A percentile compares a stretch with the other conserved stretches of the same genome.
These are phyloP conservation scores for Microcos paniculata DNA, from an alignment of 345 rosid genomes.

Conservation along the genomic window DNA sequence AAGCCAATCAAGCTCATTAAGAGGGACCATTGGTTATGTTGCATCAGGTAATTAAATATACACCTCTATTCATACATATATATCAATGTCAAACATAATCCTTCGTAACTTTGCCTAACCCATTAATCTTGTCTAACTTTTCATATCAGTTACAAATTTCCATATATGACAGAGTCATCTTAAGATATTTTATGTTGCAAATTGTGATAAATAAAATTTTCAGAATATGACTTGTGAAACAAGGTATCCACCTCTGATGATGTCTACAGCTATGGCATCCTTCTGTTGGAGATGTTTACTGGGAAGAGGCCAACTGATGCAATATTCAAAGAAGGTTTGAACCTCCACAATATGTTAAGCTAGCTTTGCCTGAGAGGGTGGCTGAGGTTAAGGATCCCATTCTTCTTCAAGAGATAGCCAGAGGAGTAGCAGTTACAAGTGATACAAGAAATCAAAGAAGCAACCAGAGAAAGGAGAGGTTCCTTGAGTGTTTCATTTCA, in stretches of 20 bases:
- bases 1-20: background rate
- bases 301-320: slow-evolving; percentile 28
- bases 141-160: too few relatives aligned
- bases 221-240: slow-evolving; percentile 36
- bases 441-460: background rate
- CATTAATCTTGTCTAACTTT: too few relatives aligned
- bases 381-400: slow-evolving; percentile 17
- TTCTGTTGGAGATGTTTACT: slow-evolving; percentile 33
- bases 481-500: slow-evolving; percentile 5
- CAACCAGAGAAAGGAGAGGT: background rate
- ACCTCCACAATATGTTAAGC: slow-evolving; percentile 20
- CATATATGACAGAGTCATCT: too few relatives aligned
- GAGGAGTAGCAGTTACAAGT: background rate
- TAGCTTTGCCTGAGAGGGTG: slow-evolving; percentile 16
- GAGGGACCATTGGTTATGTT: slow-evolving; percentile 10
- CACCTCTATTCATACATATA: background rate
- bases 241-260: slow-evolving; percentile 16
- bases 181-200: too few relatives aligned
- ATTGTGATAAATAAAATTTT: background rate
- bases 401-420: background rate
- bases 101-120: background rate
- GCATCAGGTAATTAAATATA: slow-evolving; percentile 22
- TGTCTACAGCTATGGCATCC: slow-evolving; percentile 33
- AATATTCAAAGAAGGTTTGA: slow-evolving; percentile 20
- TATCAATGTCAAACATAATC: too few relatives aligned